Evolutionary conservation across 176 grass and related monocot genomes (phyloP).

Genomic region (Ananas comosus): DNA sequence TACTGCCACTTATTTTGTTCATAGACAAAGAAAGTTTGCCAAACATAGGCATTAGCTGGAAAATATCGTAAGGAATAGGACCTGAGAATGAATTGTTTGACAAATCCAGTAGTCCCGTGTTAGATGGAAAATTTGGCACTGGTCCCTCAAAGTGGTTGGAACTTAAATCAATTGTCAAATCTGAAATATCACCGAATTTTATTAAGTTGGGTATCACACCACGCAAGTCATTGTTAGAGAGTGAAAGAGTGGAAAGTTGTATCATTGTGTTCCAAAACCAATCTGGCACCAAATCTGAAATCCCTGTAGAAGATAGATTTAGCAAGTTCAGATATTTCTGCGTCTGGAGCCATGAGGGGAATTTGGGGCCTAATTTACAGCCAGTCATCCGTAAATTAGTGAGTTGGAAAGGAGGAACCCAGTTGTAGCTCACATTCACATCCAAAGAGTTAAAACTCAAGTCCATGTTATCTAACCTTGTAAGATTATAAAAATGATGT

Average conservation of each 20-base stretch:
- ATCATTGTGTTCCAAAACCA: background rate
- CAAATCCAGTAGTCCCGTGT: slow-evolving; percentile 5
- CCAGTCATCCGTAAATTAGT: background rate
- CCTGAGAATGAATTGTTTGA: slow-evolving; percentile 21
- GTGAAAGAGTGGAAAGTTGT: too few species aligned
- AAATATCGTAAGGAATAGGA: background rate
- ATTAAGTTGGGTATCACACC: too few species aligned
- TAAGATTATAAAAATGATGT: background rate
- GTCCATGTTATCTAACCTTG: background rate
- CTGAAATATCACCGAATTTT: background rate
- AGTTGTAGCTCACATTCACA: background rate
- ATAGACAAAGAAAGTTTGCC: too few species aligned
- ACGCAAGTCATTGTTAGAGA: too few species aligned
- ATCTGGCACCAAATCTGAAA: background rate
- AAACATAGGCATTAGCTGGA: too few species aligned
- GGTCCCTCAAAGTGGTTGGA: slow-evolving; percentile 32
- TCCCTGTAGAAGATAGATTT: background rate
- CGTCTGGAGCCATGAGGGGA: background rate
- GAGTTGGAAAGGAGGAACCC: background rate
- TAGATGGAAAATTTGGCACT: slow-evolving; percentile 3
- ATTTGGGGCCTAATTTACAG: background rate
- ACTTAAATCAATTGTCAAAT: slow-evolving; percentile 2
- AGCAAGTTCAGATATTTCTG: background rate
- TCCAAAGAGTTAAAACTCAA: background rate
- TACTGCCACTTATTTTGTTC: slow-evolving; percentile 17